Evolutionary conservation across 2,329 filamentous ascomycete species (phyloP), one percentile per base, ranked within the genome.

Genomic region (Stemphylium vesicarium): DNA sequence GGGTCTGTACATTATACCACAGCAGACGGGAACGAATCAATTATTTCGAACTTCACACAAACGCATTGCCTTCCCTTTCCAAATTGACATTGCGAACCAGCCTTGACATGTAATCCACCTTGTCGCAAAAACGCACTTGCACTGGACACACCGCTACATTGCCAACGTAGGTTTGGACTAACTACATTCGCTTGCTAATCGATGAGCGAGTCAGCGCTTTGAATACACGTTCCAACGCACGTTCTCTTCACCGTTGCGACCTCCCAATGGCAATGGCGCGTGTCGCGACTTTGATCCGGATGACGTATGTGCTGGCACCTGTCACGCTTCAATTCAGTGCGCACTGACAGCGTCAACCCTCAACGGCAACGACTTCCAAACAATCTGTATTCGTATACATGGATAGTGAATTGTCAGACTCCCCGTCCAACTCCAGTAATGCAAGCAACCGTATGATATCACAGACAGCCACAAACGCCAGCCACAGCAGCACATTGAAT

Each of bases 1-100:
- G 67, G 69, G 72, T 71, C 66, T 77, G 74, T 76, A 76, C 66
- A 76, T 73, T 76, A 76, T 74, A 74, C 71, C 73, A 72, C 72
- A 65, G 63, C 68, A 71, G 70, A 72, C 69, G 72, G 70, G 69
- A 75, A 75, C 66, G 73, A 75, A 74, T 72, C 65, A 72, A 72
- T 71, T 72, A 62, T 73, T 72, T 73, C 68, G 66, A 73, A 68
- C 55, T 74, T 75, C 71, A 74, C 16, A 48, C 24, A 45, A 6
- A 6, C 33, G 6, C 22, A 2, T 24, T 24, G 4, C 7, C 6
- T 39, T 53, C 12, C n/a, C 24, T n/a, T 26, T 18, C 35, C 22
- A 36, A 12, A 6, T 33, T 6, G 5, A 5, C 22, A 24, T 24
- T 4, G 7, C 22, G 22, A 24, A 24, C 20, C 20, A 22, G 3